Evolutionary conservation across 495 filamentous ascomycete species (phyloP).

Genomic region (Hypomontagnella submonticulosa): DNA sequence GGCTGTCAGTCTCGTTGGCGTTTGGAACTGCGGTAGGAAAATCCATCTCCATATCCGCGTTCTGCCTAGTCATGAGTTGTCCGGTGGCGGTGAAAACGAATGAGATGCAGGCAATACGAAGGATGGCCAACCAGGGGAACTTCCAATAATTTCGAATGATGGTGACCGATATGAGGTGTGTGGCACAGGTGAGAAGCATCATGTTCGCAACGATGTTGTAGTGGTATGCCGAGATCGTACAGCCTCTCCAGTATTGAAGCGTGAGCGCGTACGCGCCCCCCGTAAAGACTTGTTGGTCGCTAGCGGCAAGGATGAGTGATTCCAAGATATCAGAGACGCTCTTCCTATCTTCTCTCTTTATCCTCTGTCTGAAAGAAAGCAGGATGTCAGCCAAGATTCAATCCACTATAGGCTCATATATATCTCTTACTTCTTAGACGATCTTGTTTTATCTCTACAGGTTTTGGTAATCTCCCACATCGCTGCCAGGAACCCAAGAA

Average conservation of each 20-base stretch:
- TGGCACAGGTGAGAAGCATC: slow-evolving; percentile 54
- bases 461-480: slow-evolving; percentile 39
- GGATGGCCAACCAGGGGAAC: slow-evolving; percentile 41
- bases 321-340: slow-evolving; percentile 49
- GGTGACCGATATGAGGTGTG: slow-evolving; percentile 51
- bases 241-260: slow-evolving; percentile 49
- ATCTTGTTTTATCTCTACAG: slow-evolving; percentile 10
- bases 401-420: neutral
- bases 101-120: slow-evolving; percentile 42
- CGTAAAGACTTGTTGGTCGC: slow-evolving; percentile 56
- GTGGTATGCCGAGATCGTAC: slow-evolving; percentile 55
- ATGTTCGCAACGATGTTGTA: slow-evolving; percentile 55
- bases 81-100: slow-evolving; percentile 45
- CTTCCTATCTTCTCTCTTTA: slow-evolving; percentile 13
- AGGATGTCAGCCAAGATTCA: slow-evolving; percentile 1
- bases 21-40: slow-evolving; percentile 46
- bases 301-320: slow-evolving; percentile 50
- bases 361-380: neutral
- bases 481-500: slow-evolving; percentile 25
- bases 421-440: slow-evolving; percentile 30
- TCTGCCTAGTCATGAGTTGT: slow-evolving; percentile 47
- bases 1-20: slow-evolving; percentile 31
- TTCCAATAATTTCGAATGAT: slow-evolving; percentile 51
- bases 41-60: slow-evolving; percentile 13
- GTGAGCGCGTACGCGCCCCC: slow-evolving; percentile 52